Base-by-base conservation (phyloP, 305 asterid species). In the Stenogyne calaminthoides region DNA sequence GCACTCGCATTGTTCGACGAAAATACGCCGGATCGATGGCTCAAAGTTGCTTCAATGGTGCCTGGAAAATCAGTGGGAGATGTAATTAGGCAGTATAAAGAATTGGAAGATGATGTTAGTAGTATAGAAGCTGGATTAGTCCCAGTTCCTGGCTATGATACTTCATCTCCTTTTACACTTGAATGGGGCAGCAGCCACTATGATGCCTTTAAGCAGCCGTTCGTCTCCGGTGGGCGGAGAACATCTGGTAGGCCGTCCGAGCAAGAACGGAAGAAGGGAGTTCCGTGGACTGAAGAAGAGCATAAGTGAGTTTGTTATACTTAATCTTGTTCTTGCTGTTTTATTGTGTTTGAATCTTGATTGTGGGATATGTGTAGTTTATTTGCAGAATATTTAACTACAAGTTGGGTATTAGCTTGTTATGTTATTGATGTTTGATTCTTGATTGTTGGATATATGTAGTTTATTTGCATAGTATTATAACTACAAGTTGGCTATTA, bases 241-340 rank as follows among this genome's bases (percentile, higher is more conserved):
- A 71, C 89, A 12, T 70, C 85, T 3, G 63, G 64, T 18, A 66
- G 96, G 72, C 85, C 96, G 10, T 59, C 83, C 1, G 98, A 92
- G 9, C 98, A 88, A 29, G 99, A 95, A 70, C 83, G 98, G 76
- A 95, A 95, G 69, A 94, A 91, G 83, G 99, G 99, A 3, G 89
- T 92, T 22, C 98, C 98, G 2, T 92, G 98, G 98, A 92, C 98
- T 0, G 96, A 92, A 76, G 97, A 94, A 56, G 99, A 94, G 75
- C 98, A 94, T 69, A 94, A 83, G 99, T 95, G 71, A 79, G 87
- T 68, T 60, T 32, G 36, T 4, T 32, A 32, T 32, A 4, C 36
- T 32, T 32, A 6, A 32, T 32, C 7, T 32, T 32, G 36, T 32
- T n/a, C n/a, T n/a, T n/a, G n/a, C n/a, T n/a, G n/a, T n/a, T n/a